phyloP scores from a whole-genome alignment of 148 eudicot species.

The Camellia sinensis region DNA sequence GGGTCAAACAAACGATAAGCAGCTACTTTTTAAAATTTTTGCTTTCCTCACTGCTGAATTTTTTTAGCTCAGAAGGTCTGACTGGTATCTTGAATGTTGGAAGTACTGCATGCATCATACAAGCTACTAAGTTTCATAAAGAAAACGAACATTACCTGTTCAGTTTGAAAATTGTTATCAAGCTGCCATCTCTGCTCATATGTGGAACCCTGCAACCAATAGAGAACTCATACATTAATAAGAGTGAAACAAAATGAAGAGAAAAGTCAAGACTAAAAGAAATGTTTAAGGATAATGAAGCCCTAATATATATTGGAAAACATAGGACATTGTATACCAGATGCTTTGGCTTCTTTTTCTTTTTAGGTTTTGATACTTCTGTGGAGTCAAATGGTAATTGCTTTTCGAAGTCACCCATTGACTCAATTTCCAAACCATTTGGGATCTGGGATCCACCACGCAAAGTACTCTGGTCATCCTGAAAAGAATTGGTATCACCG shows the following conservation, averaged over 20 bases:
- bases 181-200: constrained; percentile 74
- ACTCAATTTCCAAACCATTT: constrained; percentile 73
- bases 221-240: background rate
- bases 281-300: background rate
- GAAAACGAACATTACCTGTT: constrained; percentile 49
- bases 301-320: background rate
- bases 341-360: constrained; percentile 83
- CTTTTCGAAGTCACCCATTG: constrained; percentile 64
- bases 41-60: background rate
- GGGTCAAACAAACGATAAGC: background rate
- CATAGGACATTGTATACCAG: constrained; percentile 41
- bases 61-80: constrained; percentile 7
- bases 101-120: background rate
- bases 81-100: background rate
- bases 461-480: constrained; percentile 75
- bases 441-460: constrained; percentile 61
- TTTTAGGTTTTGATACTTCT: constrained; percentile 67
- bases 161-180: constrained; percentile 63
- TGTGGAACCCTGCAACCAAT: constrained; percentile 49
- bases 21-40: background rate
- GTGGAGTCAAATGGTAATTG: constrained; percentile 60
- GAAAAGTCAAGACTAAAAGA: background rate
- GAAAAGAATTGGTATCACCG: constrained; percentile 89
- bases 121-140: background rate
- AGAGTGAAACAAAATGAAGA: constrained; percentile 6